Evolutionary conservation across 805 yeast genomes (phyloP).

Genomic region (Saturnispora saitoi): DNA sequence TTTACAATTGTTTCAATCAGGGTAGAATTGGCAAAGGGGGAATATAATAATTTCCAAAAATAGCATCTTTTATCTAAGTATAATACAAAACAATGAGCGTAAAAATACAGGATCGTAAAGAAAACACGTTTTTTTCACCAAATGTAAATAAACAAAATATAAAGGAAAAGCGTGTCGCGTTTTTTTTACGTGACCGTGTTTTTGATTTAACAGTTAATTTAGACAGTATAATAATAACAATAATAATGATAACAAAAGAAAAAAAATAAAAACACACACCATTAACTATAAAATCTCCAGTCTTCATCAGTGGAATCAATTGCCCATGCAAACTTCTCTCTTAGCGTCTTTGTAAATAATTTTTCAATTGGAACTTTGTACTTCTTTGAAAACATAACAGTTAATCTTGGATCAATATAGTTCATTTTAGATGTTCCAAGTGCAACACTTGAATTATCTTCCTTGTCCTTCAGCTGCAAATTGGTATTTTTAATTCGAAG

Average conservation of each 20-base stretch:
- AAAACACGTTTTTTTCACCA: background rate
- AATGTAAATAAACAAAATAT: background rate
- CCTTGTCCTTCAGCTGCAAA: conserved; percentile 80
- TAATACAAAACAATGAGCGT: background rate
- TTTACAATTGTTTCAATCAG: no score
- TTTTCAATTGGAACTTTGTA: conserved; percentile 86
- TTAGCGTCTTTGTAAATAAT: conserved; percentile 78
- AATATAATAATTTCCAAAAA: no score
- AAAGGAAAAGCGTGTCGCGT: conserved; percentile 1
- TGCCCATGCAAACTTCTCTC: conserved; percentile 96
- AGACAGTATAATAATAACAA: no score
- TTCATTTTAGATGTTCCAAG: conserved; percentile 89
- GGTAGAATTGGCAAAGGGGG: no score
- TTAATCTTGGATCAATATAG: conserved; percentile 88
- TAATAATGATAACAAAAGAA: no score
- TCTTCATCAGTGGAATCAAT: conserved; percentile 80
- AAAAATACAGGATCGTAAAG: no score
- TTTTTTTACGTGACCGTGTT: background rate
- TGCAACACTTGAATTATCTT: conserved; percentile 89
- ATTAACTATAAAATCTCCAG: conserved; percentile 59
- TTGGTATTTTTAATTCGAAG: conserved; percentile 59
- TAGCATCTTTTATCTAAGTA: no score
- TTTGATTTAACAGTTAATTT: background rate
- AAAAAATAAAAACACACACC: no score
- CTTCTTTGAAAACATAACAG: conserved; percentile 82